Base-by-base conservation (phyloP, 306 rosid species). In the Biancaea sappan region DNA sequence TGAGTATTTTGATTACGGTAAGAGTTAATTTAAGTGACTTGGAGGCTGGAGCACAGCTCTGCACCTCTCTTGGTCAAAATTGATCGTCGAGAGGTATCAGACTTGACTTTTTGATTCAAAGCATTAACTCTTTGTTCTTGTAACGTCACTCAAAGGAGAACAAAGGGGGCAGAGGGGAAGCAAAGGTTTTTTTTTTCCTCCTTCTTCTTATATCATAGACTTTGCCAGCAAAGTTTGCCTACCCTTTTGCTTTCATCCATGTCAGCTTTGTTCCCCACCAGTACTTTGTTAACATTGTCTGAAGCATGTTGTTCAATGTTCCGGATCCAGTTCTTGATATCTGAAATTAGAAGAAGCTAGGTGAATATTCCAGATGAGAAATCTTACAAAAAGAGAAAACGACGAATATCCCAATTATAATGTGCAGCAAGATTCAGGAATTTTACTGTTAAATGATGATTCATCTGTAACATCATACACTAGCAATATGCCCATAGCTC, bases 191-290 rank as follows among this genome's bases (percentile, higher is more conserved):
- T 69, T 70, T 13, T n/a, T n/a, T n/a, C n/a, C n/a, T n/a, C n/a
- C n/a, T n/a, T n/a, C n/a, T n/a, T n/a, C n/a, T n/a, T 9, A 7
- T 8, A 31, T 14, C 43, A 31, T 29, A n/a, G 18, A 51, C 31
- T 34, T 56, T 46, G 41, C n/a, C 51, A 28, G 40, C 14, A 69
- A 77, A 78, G 32, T 71, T 56, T 28, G 46, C 95, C 40, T 84
- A 92, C 98, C 95, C 97, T 87, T 88, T 86, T 92, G 81, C 95
- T 90, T 79, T 91, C 96, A 48, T 88, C 95, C 98, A 92, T 90
- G 83, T 94, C 98, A 13, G 97, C 97, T 86, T 94, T 94, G 90
- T 94, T 94, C 44, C 98, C 98, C 51, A 94, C 98, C 71, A 94
- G 82, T 76, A 94, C 86, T 84, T 90, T 94, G 90, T 90, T 94